Base-by-base conservation (phyloP, 1,284 basidiomycete genomes). In the Schizophyllum amplum region DNA sequence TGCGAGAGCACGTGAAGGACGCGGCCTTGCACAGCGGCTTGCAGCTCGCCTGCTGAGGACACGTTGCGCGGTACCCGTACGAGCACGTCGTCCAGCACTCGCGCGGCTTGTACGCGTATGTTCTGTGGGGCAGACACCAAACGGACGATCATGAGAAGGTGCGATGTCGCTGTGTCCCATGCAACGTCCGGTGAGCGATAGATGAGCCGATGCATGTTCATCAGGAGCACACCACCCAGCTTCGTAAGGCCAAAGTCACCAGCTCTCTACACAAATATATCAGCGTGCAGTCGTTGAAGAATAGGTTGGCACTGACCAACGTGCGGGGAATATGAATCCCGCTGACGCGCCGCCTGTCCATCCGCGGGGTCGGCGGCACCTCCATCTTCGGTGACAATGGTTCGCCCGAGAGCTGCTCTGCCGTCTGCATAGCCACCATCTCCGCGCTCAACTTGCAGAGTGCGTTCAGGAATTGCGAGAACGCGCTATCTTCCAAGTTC, bases 171-270 rank as follows among this genome's bases (percentile, higher is more conserved):
- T 0, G 84, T 78, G 51, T 86, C 78, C 95, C 95, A 98, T 5
- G 90, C 94, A n/a, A 93, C 74, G 20, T 85, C 82, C 0, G 92
- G 84, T 6, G 88, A 80, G 4, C 84, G 78, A 60, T 86, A 87
- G 47, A 95, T 87, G 24, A 99, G 78, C 4, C 96, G 84, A 63
- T 88, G 81, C 15, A 95, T 85, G 66, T 98, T 98, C 55, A 92
- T 77, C 55, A 84, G 77, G 0, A 88, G 79, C 1, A 98, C 87
- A 0, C 82, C 79, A 22, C 92, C 90, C 11, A 98, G 74, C 67
- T 92, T 93, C 59, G 82, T 83, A 51, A 98, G 84, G 5, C 91
- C 92, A 73, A 97, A 98, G 66, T 92, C 89, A 0, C 87, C 87
- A 5, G 85, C 78, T 17, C 86, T 80, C 87, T 90, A 64, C 23